phyloP scores from a whole-genome alignment of 73 alveolate genomes.

The Paramecium caudatum region DNA sequence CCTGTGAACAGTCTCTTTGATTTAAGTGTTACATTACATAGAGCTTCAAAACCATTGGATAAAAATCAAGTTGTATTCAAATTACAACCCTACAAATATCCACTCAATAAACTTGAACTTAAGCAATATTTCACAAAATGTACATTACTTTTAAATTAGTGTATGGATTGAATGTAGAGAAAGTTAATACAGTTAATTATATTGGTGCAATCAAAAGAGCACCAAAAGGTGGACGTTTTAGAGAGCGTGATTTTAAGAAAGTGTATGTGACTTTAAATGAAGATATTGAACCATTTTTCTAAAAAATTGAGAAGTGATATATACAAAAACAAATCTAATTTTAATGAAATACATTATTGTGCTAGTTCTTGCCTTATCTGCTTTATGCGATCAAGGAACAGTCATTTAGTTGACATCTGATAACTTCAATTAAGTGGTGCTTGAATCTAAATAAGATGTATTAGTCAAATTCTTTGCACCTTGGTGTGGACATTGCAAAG shows the following conservation, averaged over 20 bases:
- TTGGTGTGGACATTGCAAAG: constrained; percentile 95
- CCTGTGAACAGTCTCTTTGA: constrained; percentile 28
- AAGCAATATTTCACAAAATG: constrained; percentile 47
- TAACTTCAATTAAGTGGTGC: constrained; percentile 42
- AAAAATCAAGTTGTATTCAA: constrained; percentile 52
- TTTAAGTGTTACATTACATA: constrained; percentile 12
- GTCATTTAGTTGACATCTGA: constrained; percentile 15
- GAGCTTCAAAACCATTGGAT: constrained; percentile 49
- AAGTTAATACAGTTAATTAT: constrained; percentile 58
- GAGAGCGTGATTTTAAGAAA: constrained; percentile 54
- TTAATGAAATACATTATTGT: not conserved
- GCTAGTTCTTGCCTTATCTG: not conserved
- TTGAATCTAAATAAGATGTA: constrained; percentile 71
- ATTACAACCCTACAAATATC: constrained; percentile 60
- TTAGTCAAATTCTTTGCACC: constrained; percentile 91
- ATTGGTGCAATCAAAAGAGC: constrained; percentile 57
- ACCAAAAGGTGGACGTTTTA: constrained; percentile 41
- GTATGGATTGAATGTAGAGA: constrained; percentile 60
- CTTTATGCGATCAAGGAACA: not conserved
- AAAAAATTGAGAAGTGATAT: constrained; percentile 50
- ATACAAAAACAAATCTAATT: too few species aligned
- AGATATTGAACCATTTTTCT: constrained; percentile 58
- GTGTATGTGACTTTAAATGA: constrained; percentile 58
- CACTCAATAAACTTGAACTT: constrained; percentile 56
- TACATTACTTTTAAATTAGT: not conserved